Conservation (phyloP, 352 stramenopile species). For the Phytophthora syringae region DNA sequence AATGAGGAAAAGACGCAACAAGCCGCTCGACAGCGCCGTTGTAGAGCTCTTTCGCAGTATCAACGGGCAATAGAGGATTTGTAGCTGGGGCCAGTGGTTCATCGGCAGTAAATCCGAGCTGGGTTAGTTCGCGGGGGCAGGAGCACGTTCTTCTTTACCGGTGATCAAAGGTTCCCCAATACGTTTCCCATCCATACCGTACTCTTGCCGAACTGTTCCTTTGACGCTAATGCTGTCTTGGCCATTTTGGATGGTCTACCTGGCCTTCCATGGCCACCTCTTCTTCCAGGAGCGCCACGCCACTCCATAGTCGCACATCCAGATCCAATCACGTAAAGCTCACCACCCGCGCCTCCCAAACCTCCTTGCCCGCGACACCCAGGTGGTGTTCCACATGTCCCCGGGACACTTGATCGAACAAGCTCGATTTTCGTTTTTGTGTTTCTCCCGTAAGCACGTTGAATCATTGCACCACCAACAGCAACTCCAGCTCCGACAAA, state of each 20-base stretch:
- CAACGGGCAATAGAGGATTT: slow-evolving; percentile 1
- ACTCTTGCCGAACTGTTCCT: neutral
- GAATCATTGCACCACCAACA: neutral
- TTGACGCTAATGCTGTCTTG: neutral
- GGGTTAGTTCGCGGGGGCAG: neutral
- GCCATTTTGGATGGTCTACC: neutral
- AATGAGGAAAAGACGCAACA: neutral
- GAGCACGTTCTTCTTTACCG: neutral
- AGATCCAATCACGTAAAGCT: slow-evolving; percentile 1
- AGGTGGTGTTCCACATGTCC: neutral
- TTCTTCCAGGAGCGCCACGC: neutral
- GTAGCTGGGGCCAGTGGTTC: neutral
- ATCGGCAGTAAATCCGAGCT: neutral
- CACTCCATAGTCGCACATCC: neutral
- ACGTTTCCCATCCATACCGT: neutral
- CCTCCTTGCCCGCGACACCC: slow-evolving; percentile 2
- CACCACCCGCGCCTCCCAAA: neutral
- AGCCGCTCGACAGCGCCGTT: neutral
- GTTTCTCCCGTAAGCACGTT: neutral
- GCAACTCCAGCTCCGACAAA: neutral
- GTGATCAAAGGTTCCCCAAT: neutral
- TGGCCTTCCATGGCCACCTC: neutral
- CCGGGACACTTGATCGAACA: neutral
- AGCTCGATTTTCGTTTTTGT: slow-evolving; percentile 1
- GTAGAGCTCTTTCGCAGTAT: neutral